Base-by-base conservation (phyloP, 805 yeast genomes). In the Jamesozyma lodderae region DNA sequence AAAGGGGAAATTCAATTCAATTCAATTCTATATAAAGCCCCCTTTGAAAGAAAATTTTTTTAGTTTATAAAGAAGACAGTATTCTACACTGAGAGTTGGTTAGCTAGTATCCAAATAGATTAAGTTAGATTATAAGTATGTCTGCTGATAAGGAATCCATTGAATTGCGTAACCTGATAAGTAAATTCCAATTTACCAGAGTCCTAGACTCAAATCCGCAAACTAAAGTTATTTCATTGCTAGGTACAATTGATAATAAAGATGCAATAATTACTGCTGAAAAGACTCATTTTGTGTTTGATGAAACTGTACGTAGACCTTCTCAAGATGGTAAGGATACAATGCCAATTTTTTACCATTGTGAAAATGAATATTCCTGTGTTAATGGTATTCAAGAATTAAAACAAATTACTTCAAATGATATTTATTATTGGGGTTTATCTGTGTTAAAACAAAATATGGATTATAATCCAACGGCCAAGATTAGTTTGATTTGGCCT, bases 391-490 rank as follows among this genome's bases (percentile, higher is more conserved):
- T 63, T 18, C 45, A 58, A n/a, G 45, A 46, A 8, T 29, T 63
- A 18, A 43, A 47, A 16, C 53, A 59, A 19, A 67, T 79, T 15
- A 79, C 83, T n/a, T 57, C 64, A 13, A 92, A 90, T 57, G 96
- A 86, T 49, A 77, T 88, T 1, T 90, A 90, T 53, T 70, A 70
- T 44, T 90, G 97, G 96, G 84, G 85, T 11, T 57, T 73, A 33
- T 73, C 74, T 1, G 57, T 70, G 1, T 46, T 81, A 30, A 48
- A 48, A 3, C 79, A 75, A 44, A 64, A 69, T 34, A 42, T 75
- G n/a, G 64, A 62, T 0, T 46, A 49, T 0, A 49, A 49, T 4
- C 84, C 94, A 1, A 70, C 77, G 1, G 79, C 79, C 13, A 87
- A 88, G 52, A 49, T 85, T 41, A 86, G 81, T 48, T 51, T 90